phyloP scores from a whole-genome alignment of 2,329 filamentous ascomycete species.

The Massarina eburnea region DNA sequence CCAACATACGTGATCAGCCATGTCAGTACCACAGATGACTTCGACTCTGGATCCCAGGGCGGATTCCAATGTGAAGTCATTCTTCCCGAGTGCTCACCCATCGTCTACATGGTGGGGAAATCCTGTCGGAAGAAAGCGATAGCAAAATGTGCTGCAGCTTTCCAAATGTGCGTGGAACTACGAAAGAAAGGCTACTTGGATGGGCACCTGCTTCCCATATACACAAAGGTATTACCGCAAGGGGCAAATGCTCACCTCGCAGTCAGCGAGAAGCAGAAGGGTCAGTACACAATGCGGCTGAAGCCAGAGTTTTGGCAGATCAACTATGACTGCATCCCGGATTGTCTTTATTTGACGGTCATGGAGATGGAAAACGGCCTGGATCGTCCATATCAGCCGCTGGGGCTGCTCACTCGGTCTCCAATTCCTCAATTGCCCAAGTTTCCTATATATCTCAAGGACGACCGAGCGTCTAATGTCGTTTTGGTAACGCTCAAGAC shows the following conservation, averaged over 20 bases:
- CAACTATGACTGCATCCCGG: slow-evolving; percentile 49
- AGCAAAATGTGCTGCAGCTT: slow-evolving; percentile 88
- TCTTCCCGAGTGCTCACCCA: slow-evolving; percentile 72
- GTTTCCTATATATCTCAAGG: slow-evolving; percentile 73
- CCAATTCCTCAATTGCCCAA: slow-evolving; percentile 64
- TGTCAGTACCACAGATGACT: slow-evolving; percentile 9
- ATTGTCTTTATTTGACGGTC: slow-evolving; percentile 61
- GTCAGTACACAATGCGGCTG: slow-evolving; percentile 72
- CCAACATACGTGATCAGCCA: slow-evolving; percentile 61
- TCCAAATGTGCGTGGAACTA: slow-evolving; percentile 74
- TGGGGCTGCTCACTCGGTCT: slow-evolving; percentile 71
- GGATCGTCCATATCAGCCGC: slow-evolving; percentile 60
- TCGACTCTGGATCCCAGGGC: slow-evolving; percentile 7
- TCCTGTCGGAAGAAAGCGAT: slow-evolving; percentile 69
- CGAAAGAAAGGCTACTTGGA: slow-evolving; percentile 69
- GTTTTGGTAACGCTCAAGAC: slow-evolving; percentile 49
- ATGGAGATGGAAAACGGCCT: slow-evolving; percentile 64
- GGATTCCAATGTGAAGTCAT: slow-evolving; percentile 69
- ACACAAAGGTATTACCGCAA: slow-evolving; percentile 68
- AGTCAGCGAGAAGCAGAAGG: slow-evolving; percentile 74
- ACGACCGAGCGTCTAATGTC: slow-evolving; percentile 62
- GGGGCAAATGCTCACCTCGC: slow-evolving; percentile 89
- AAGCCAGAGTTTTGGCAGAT: slow-evolving; percentile 76
- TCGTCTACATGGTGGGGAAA: slow-evolving; percentile 66
- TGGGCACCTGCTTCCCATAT: slow-evolving; percentile 71